These are phyloP conservation scores for Fusarium tricinctum DNA, from an alignment of 2,329 filamentous ascomycete genomes.

Conservation along the genomic window DNA sequence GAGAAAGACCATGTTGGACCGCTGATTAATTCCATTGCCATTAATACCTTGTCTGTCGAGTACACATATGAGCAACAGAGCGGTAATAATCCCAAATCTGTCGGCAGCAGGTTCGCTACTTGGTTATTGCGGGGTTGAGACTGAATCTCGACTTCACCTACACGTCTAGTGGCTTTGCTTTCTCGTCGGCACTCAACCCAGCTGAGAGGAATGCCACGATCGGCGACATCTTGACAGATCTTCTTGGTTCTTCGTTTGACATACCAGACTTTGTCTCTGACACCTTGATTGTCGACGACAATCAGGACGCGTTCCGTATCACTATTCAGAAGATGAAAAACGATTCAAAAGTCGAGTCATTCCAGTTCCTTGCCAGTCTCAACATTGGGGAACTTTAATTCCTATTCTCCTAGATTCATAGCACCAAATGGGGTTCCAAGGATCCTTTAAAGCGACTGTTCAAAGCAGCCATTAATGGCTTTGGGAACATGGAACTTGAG, in stretches of 20 bases:
- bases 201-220: conserved; percentile 7
- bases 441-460: conserved; percentile 40
- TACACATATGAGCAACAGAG: conserved; percentile 21
- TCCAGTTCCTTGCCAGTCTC: conserved; percentile 33
- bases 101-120: conserved; percentile 16
- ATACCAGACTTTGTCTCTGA: conserved; percentile 29
- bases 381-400: conserved; percentile 22
- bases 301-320: conserved; percentile 5
- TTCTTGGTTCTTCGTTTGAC: conserved; percentile 17
- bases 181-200: conserved; percentile 19
- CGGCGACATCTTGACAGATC: conserved; percentile 18
- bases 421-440: conserved; percentile 9
- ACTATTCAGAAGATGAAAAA: conserved; percentile 8
- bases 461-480: conserved; percentile 21
- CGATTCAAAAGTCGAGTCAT: conserved; percentile 6
- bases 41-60: conserved; percentile 11
- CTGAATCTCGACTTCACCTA: conserved; percentile 30
- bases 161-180: not conserved
- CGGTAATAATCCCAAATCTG: not conserved
- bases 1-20: conserved; percentile 15
- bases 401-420: conserved; percentile 32
- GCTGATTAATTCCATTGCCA: conserved; percentile 28
- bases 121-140: conserved; percentile 26
- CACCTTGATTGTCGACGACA: not conserved
- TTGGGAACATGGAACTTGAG: not conserved